phyloP scores from a whole-genome alignment of 2,329 filamentous ascomycete species.

The Claviceps humidiphila region DNA sequence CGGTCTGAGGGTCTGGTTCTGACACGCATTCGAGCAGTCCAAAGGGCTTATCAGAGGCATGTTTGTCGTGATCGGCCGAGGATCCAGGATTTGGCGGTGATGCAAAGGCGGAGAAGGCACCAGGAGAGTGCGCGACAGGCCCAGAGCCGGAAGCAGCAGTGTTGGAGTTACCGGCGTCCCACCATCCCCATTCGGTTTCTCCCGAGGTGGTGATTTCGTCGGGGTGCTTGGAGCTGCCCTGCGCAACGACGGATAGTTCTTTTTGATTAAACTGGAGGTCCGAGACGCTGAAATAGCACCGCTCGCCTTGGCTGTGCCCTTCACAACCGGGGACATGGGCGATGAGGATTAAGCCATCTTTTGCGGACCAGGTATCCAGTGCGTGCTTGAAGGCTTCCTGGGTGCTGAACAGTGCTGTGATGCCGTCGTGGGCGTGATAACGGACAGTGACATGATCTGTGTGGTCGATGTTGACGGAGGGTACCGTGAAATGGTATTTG shows the following conservation, averaged over 20 bases:
- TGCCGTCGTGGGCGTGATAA: slow-evolving; percentile 2
- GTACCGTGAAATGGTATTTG: slow-evolving; percentile 14
- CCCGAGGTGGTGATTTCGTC: slow-evolving; percentile 11
- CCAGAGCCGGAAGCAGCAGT: background rate
- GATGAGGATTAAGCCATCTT: slow-evolving; percentile 14
- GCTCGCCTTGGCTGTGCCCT: slow-evolving; percentile 12
- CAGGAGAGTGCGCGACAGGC: background rate
- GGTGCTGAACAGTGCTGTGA: slow-evolving; percentile 10
- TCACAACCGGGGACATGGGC: slow-evolving; percentile 14
- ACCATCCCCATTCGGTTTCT: slow-evolving; percentile 15
- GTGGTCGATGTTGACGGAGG: slow-evolving; percentile 19
- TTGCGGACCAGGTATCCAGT: slow-evolving; percentile 9
- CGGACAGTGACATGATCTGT: slow-evolving; percentile 9
- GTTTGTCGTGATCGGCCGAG: background rate
- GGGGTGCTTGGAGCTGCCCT: slow-evolving; percentile 10
- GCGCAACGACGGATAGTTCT: slow-evolving; percentile 8
- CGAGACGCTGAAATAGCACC: slow-evolving; percentile 18
- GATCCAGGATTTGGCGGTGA: background rate
- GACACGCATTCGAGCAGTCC: background rate
- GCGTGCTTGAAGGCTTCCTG: slow-evolving; percentile 13
- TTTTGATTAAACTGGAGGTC: slow-evolving; percentile 8
- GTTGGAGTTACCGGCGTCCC: slow-evolving; percentile 6
- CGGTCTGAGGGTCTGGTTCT: background rate
- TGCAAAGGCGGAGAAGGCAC: background rate
- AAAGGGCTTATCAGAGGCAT: background rate